phyloP scores from a whole-genome alignment of 768 basidiomycete genomes.

The Lactifluus piperatus region DNA sequence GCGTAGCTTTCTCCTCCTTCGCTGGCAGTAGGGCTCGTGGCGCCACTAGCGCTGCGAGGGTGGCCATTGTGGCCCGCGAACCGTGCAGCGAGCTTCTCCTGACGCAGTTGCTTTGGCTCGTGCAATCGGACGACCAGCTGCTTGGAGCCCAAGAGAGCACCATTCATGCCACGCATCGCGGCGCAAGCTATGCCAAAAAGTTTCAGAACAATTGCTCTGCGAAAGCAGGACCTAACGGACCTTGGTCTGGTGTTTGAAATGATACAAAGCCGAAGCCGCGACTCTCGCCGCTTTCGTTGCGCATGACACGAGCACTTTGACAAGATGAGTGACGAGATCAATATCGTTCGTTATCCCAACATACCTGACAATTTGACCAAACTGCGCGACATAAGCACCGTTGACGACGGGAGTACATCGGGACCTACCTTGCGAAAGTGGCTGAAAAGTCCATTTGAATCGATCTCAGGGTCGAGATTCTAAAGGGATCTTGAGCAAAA shows the following conservation, averaged over 20 bases:
- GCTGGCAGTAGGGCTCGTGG: constrained; percentile 76
- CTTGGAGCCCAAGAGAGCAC: constrained; percentile 58
- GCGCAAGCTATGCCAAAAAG: constrained; percentile 41
- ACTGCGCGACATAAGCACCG: constrained; percentile 35
- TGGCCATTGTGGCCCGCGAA: constrained; percentile 70
- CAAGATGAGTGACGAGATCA: neutral
- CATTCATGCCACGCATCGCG: constrained; percentile 80
- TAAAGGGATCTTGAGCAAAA: constrained; percentile 26
- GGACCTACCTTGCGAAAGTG: constrained; percentile 67
- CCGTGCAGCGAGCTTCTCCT: constrained; percentile 81
- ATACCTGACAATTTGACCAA: constrained; percentile 84
- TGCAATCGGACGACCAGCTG: constrained; percentile 81
- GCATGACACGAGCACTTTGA: constrained; percentile 87
- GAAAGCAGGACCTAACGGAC: constrained; percentile 23
- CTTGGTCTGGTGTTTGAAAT: constrained; percentile 76
- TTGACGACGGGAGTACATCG: neutral
- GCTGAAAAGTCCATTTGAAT: constrained; percentile 75
- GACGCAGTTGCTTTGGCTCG: constrained; percentile 85
- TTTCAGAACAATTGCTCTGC: constrained; percentile 5
- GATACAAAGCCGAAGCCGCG: constrained; percentile 91
- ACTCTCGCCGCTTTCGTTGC: constrained; percentile 71
- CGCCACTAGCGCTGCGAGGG: constrained; percentile 71
- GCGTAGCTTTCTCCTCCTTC: constrained; percentile 71
- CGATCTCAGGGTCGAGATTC: constrained; percentile 81
- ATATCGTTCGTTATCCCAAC: neutral